Conservation (phyloP, 2,329 filamentous ascomycete species). For the Ilyonectria robusta region DNA sequence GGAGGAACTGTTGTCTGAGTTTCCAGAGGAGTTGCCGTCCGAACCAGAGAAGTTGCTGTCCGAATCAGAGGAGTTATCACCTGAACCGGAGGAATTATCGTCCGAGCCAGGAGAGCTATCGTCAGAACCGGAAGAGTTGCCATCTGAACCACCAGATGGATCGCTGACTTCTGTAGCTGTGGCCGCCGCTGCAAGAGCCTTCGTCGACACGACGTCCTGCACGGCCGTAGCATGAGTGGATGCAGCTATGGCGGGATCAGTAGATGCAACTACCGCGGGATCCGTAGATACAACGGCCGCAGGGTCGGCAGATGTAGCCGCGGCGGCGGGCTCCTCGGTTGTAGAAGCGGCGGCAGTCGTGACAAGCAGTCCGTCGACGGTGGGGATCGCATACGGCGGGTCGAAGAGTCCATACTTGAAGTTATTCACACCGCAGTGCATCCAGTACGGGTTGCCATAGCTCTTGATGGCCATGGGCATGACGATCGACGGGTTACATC, state of each 20-base stretch:
- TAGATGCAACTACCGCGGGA: too few species aligned
- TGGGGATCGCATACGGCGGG: conserved; percentile 15
- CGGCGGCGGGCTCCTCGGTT: neutral
- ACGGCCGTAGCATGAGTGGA: neutral
- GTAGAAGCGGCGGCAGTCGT: neutral
- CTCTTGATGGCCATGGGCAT: neutral
- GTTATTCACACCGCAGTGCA: conserved; percentile 8
- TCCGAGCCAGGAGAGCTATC: neutral
- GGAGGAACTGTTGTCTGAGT: too few species aligned
- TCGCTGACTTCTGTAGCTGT: neutral
- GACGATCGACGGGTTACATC: conserved; percentile 5
- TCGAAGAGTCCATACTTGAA: conserved; percentile 16
- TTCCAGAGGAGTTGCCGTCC: too few species aligned
- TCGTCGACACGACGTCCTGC: neutral
- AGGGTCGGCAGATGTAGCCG: neutral
- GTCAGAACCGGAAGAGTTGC: neutral
- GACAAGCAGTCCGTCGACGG: neutral
- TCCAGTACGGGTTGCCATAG: conserved; percentile 10
- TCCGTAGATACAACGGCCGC: neutral
- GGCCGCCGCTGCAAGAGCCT: neutral
- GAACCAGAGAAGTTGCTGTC: too few species aligned
- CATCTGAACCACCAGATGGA: neutral
- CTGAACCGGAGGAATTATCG: neutral
- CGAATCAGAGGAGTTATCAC: neutral
- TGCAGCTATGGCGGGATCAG: neutral